Evolutionary conservation across 2,329 filamentous ascomycete species (phyloP).

Genomic region (Monosporascus sp.): DNA sequence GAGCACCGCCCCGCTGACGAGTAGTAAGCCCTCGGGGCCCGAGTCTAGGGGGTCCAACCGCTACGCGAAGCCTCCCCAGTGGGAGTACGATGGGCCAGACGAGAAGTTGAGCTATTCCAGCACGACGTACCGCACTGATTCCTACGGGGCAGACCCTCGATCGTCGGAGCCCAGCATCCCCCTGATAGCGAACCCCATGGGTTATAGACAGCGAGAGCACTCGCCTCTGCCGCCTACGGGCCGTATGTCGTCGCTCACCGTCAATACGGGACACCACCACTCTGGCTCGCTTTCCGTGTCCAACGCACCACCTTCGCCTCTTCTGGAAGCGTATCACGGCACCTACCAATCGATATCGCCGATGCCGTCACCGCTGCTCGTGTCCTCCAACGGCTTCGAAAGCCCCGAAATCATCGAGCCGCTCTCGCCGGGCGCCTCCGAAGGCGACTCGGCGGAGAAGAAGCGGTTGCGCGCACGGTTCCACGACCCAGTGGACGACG

Average conservation of each 20-base stretch:
- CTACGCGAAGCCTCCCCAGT: constrained; percentile 29
- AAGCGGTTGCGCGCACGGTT: constrained; percentile 63
- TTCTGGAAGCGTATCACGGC: constrained; percentile 87
- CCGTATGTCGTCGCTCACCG: constrained; percentile 48
- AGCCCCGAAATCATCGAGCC: constrained; percentile 37
- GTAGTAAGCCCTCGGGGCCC: constrained; percentile 12
- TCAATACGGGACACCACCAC: constrained; percentile 39
- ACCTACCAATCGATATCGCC: constrained; percentile 93
- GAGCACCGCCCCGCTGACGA: constrained; percentile 13
- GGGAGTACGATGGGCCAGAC: constrained; percentile 33
- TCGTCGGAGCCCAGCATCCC: constrained; percentile 30
- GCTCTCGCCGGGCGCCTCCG: constrained; percentile 48
- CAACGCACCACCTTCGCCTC: constrained; percentile 68
- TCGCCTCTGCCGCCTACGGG: constrained; percentile 44
- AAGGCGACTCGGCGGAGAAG: constrained; percentile 40
- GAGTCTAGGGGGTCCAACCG: constrained; percentile 19
- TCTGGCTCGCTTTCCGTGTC: constrained; percentile 38
- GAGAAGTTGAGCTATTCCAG: constrained; percentile 27
- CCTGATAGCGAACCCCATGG: constrained; percentile 35
- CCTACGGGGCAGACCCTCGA: constrained; percentile 32
- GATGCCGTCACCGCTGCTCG: constrained; percentile 77
- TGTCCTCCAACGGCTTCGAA: constrained; percentile 46
- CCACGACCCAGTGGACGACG: constrained; percentile 78
- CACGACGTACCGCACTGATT: constrained; percentile 23
- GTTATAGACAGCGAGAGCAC: constrained; percentile 27